Percentiles rank a stretch among this genome's conserved stretches.
phyloP scores from a whole-genome alignment of 148 eudicot genomes.

The Gaultheria prostrata region DNA sequence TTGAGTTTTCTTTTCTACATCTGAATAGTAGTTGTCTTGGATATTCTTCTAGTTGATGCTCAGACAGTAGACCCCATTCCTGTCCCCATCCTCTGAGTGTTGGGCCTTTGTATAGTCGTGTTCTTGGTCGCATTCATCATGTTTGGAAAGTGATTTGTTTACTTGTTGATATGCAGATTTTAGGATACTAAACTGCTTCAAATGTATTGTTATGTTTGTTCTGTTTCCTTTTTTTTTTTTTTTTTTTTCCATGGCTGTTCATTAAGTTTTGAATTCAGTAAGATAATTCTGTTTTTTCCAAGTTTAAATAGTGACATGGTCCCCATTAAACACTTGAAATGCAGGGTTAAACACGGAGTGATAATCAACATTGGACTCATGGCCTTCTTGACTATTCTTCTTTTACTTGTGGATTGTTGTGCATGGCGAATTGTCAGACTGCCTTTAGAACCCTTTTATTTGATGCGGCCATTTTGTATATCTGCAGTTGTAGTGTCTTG shows the following conservation, averaged over 20 bases:
- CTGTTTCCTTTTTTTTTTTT: not conserved
- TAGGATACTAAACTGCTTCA: not conserved
- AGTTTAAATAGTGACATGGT: conserved; percentile 1
- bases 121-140: not conserved
- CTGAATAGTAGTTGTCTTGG: not conserved
- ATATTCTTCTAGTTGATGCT: not conserved
- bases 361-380: conserved; percentile 60
- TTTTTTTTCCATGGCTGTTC: not conserved
- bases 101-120: not conserved
- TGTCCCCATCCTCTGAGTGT: not conserved
- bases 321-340: conserved; percentile 18
- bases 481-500: conserved; percentile 60
- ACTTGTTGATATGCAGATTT: not conserved
- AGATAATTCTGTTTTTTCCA: not conserved
- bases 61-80: not conserved
- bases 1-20: not conserved
- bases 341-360: conserved; percentile 74
- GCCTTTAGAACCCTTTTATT: conserved; percentile 64
- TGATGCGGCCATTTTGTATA: conserved; percentile 67
- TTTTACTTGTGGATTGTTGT: conserved; percentile 70
- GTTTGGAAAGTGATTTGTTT: not conserved
- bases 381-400: conserved; percentile 53
- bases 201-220: too few relatives aligned
- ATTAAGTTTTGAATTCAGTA: not conserved
- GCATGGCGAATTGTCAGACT: conserved; percentile 88